A percentile compares a stretch with the other conserved stretches of the same genome.
phyloP scores from a whole-genome alignment of 139 green algal species.

The Chlamydomonas asymmetrica region DNA sequence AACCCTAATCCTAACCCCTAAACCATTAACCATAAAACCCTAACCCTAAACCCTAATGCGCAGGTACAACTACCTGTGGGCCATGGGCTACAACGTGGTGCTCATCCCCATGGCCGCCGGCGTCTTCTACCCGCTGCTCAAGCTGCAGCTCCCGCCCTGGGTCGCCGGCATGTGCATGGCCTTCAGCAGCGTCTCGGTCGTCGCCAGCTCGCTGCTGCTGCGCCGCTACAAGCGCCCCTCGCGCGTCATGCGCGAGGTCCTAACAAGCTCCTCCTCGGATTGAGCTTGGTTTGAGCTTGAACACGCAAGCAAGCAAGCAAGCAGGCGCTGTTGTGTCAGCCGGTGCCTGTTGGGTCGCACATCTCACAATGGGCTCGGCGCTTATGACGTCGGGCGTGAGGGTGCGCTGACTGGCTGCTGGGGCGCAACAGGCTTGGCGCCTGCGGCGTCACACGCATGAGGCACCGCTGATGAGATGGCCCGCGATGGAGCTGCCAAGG shows the following conservation, averaged over 20 bases:
- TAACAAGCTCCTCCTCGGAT: no score
- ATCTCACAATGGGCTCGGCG: no score
- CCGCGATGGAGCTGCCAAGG: no score
- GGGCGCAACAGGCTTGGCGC: no score
- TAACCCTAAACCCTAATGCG: background rate
- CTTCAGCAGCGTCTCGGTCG: conserved; percentile 83
- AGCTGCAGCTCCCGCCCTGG: conserved; percentile 90
- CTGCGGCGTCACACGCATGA: no score
- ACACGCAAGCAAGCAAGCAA: no score
- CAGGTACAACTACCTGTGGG: conserved; percentile 90
- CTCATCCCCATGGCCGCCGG: conserved; percentile 76
- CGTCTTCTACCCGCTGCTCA: conserved; percentile 70
- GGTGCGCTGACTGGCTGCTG: no score
- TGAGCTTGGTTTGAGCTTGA: no score
- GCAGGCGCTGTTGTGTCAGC: no score
- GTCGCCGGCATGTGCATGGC: conserved; percentile 92
- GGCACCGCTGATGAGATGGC: no score
- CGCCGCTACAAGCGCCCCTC: conserved; percentile 67
- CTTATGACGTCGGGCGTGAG: no score
- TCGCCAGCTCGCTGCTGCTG: conserved; percentile 82
- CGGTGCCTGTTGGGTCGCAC: no score
- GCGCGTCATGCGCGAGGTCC: conserved; percentile 28
- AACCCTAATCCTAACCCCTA: background rate
- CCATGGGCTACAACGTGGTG: conserved; percentile 94
- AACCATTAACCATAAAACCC: background rate